These are phyloP conservation scores for Rhododendron kiyosumense DNA, from an alignment of 148 eudicot genomes.

Conservation along the genomic window DNA sequence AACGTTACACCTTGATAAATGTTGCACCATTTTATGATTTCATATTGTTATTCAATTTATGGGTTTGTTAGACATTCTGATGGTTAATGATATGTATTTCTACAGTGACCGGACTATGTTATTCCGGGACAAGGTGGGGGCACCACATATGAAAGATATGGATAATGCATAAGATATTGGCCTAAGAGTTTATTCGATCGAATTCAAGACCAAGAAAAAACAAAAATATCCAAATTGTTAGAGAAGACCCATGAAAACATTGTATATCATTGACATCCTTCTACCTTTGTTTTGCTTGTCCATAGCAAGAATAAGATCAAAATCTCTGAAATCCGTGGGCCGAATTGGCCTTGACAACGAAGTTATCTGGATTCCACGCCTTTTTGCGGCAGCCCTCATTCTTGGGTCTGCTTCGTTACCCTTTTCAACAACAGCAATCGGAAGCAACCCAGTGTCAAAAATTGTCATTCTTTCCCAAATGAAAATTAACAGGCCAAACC, in stretches of 20 bases:
- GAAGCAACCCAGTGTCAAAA: conserved; percentile 9
- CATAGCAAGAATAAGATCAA: conserved; percentile 99
- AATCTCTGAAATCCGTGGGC: conserved; percentile 78
- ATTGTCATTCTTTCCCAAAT: not conserved
- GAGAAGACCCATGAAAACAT: not conserved
- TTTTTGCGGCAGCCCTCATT: conserved; percentile 86
- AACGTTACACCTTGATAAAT: not conserved
- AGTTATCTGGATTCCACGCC: conserved; percentile 84
- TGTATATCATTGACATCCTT: not conserved
- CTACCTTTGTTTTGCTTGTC: conserved; percentile 80
- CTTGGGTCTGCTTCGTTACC: conserved; percentile 90
- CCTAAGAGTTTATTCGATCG: not conserved
- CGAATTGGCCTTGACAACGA: conserved; percentile 82
- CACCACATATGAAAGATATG: not conserved
- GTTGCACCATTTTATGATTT: not conserved
- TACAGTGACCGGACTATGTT: not conserved
- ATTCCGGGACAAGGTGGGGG: not conserved
- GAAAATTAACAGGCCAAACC: not conserved
- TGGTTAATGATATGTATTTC: not conserved
- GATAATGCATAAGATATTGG: not conserved
- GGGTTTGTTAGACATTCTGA: not conserved
- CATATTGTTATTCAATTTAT: not conserved
- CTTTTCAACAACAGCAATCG: conserved; percentile 32
- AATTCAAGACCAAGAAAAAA: not conserved
- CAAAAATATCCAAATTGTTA: not conserved